phyloP scores from a whole-genome alignment of 441 rosid genomes.

The Eutrema salsugineum region DNA sequence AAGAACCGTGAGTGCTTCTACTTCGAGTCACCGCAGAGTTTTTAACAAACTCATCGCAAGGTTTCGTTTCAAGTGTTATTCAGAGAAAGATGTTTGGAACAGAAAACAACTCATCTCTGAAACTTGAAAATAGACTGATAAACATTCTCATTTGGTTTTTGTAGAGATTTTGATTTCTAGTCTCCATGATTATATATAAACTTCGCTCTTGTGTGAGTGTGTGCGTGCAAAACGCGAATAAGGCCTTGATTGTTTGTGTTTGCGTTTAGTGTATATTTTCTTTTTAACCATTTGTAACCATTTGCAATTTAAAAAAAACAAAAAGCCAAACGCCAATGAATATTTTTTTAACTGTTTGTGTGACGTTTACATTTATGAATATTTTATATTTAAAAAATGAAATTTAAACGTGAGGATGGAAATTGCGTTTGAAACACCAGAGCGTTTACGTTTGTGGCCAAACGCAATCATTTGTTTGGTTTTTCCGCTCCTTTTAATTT shows the following conservation, averaged over 20 bases:
- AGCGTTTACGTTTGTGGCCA: background rate
- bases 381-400: too few species aligned
- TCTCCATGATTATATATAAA: conserved; percentile 9
- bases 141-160: background rate
- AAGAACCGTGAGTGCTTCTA: conserved; percentile 12
- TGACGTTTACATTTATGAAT: background rate
- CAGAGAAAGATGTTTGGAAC: conserved; percentile 22
- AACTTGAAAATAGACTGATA: background rate
- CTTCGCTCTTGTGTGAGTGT: background rate
- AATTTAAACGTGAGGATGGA: background rate
- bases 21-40: conserved; percentile 25
- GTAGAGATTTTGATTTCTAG: conserved; percentile 22
- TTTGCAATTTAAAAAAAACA: too few species aligned
- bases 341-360: background rate
- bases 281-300: background rate
- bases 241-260: background rate
- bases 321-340: background rate
- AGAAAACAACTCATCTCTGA: conserved; percentile 32
- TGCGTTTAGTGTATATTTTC: background rate
- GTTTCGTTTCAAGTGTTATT: conserved; percentile 31
- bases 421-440: background rate
- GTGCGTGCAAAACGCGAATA: background rate
- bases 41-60: conserved; percentile 43
- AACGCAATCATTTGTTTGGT: background rate
- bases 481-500: background rate